A percentile compares a stretch with the other conserved stretches of the same genome.
These are phyloP conservation scores for Nepenthes alata DNA, from an alignment of 179 eudicot genomes.

Conservation along the genomic window DNA sequence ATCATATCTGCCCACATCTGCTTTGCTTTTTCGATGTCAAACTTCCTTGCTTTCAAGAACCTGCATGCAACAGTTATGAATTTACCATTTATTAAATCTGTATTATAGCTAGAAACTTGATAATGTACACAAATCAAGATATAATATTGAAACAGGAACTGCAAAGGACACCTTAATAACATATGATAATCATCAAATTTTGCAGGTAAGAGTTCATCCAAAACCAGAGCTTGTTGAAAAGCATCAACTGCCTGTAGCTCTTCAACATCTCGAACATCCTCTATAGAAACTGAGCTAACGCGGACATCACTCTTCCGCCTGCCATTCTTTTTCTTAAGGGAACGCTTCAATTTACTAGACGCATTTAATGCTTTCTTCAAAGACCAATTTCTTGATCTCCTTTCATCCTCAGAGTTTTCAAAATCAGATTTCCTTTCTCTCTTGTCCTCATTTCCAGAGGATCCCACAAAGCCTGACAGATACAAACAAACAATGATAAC, in stretches of 20 bases:
- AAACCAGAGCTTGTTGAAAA: slow-evolving; percentile 55
- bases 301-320: slow-evolving; percentile 69
- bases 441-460: slow-evolving; percentile 54
- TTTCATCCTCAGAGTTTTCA: slow-evolving; percentile 83
- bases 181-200: slow-evolving; percentile 72
- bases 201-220: slow-evolving; percentile 60
- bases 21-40: slow-evolving; percentile 83
- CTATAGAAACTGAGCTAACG: slow-evolving; percentile 79
- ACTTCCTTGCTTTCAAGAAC: slow-evolving; percentile 93
- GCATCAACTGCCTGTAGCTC: slow-evolving; percentile 70
- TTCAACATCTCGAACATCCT: slow-evolving; percentile 75
- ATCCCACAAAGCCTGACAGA: slow-evolving; percentile 64
- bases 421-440: slow-evolving; percentile 76
- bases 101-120: background rate
- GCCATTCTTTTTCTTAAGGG: slow-evolving; percentile 68
- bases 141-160: background rate
- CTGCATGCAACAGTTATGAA: slow-evolving; percentile 20
- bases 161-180: slow-evolving; percentile 55
- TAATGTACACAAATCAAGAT: background rate
- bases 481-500: background rate
- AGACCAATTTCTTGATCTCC: slow-evolving; percentile 65
- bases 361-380: slow-evolving; percentile 73
- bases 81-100: background rate
- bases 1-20: slow-evolving; percentile 97
- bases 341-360: slow-evolving; percentile 64